Evolutionary conservation across 495 filamentous ascomycete species (phyloP).

Genomic region (Aspergillus bridgeri): DNA sequence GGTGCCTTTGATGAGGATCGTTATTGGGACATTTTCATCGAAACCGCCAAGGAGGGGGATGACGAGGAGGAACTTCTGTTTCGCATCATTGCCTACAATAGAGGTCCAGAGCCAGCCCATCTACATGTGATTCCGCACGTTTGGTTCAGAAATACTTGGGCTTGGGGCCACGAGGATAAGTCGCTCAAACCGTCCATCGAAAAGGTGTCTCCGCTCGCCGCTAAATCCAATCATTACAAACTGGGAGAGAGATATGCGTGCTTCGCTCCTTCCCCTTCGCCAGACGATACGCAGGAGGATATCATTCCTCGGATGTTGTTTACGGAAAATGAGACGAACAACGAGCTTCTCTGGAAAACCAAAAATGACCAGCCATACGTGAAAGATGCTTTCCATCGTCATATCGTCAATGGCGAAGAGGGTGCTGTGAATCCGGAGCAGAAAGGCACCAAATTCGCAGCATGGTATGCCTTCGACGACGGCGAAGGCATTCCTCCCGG

Average conservation of each 20-base stretch:
- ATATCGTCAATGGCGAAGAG: conserved; percentile 80
- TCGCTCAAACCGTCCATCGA: conserved; percentile 74
- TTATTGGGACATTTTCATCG: conserved; percentile 97
- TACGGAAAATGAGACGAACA: conserved; percentile 95
- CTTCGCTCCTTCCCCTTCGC: conserved; percentile 84
- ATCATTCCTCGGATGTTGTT: conserved; percentile 80
- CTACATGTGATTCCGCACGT: conserved; percentile 92
- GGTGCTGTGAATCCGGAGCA: conserved; percentile 75
- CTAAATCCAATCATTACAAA: conserved; percentile 68
- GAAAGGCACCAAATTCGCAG: conserved; percentile 82
- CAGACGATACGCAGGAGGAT: conserved; percentile 72
- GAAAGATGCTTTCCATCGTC: conserved; percentile 90
- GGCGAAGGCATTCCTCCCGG: conserved; percentile 80
- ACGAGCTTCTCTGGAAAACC: conserved; percentile 66
- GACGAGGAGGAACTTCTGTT: conserved; percentile 89
- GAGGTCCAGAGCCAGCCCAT: conserved; percentile 83
- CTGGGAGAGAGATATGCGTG: conserved; percentile 81
- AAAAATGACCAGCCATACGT: conserved; percentile 80
- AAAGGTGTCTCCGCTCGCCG: conserved; percentile 58
- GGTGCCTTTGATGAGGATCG: conserved; percentile 86
- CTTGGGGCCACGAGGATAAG: conserved; percentile 73
- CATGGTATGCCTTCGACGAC: conserved; percentile 90
- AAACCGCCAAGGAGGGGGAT: conserved; percentile 88
- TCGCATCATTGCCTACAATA: conserved; percentile 93
- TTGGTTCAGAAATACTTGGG: conserved; percentile 97